Percentiles rank a stretch among this genome's conserved stretches.
These are phyloP conservation scores for Mucor circinelloides DNA, from an alignment of 371 early-diverging fungal genomes.

Conservation along the genomic window DNA sequence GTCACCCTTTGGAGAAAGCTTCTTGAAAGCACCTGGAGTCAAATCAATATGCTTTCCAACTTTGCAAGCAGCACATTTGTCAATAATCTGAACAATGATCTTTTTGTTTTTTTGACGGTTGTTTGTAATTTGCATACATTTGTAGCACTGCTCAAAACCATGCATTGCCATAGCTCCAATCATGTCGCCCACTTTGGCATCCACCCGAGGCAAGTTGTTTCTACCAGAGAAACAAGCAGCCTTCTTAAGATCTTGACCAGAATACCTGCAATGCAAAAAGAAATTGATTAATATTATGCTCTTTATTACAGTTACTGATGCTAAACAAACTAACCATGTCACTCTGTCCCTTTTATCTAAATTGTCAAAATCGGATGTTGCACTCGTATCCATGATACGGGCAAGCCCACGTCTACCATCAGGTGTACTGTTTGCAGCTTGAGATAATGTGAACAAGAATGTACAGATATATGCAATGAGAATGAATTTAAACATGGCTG, in stretches of 20 bases:
- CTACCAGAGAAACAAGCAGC: conserved; percentile 37
- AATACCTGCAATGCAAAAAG: conserved; percentile 20
- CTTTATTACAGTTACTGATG: neutral
- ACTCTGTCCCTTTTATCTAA: conserved; percentile 24
- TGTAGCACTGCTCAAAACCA: conserved; percentile 33
- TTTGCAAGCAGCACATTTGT: conserved; percentile 38
- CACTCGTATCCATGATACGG: conserved; percentile 19
- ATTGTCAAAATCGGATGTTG: neutral
- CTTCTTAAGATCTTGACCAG: conserved; percentile 28
- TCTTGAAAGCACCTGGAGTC: conserved; percentile 35
- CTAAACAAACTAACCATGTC: conserved; percentile 17
- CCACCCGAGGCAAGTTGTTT: conserved; percentile 27
- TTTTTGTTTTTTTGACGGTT: conserved; percentile 7
- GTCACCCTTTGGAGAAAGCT: conserved; percentile 17
- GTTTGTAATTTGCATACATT: conserved; percentile 41
- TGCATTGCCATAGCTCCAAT: conserved; percentile 46
- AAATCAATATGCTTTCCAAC: conserved; percentile 33
- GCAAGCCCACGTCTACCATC: conserved; percentile 20
- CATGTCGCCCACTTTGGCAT: conserved; percentile 27
- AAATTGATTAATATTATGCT: neutral
- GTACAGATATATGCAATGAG: neutral
- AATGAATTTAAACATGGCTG: neutral
- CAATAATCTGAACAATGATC: conserved; percentile 30
- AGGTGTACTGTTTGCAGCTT: conserved; percentile 6
- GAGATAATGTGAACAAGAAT: neutral